Evolutionary conservation across 2,329 filamentous ascomycete genomes (phyloP).

Genomic region (Aureobasidium leucospermi): DNA sequence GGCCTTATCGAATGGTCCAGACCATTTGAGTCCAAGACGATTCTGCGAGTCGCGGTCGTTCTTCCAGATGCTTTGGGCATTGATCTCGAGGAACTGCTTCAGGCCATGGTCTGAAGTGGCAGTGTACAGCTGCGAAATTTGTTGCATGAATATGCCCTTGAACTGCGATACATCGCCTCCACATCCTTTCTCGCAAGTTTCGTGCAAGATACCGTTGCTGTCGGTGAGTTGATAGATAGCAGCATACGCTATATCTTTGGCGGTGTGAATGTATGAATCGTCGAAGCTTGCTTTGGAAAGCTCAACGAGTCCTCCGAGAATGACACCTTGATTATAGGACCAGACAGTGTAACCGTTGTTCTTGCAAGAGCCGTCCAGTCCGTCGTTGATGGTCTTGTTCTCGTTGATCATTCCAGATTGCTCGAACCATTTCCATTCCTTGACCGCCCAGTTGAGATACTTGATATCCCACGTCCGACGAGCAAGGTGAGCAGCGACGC

Average conservation of each 20-base stretch:
- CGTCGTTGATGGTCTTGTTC: slow-evolving; percentile 46
- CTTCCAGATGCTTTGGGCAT: slow-evolving; percentile 58
- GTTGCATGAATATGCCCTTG: slow-evolving; percentile 65
- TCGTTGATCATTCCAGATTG: slow-evolving; percentile 41
- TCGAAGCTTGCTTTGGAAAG: slow-evolving; percentile 35
- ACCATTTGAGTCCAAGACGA: slow-evolving; percentile 52
- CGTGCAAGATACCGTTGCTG: slow-evolving; percentile 31
- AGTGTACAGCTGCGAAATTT: slow-evolving; percentile 50
- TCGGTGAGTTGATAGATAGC: slow-evolving; percentile 31
- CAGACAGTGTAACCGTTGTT: slow-evolving; percentile 35
- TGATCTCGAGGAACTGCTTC: slow-evolving; percentile 48
- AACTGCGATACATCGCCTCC: slow-evolving; percentile 45
- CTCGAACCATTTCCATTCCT: slow-evolving; percentile 45
- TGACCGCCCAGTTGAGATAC: slow-evolving; percentile 40
- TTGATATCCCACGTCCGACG: slow-evolving; percentile 34
- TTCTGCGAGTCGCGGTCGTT: slow-evolving; percentile 47
- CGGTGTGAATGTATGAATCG: slow-evolving; percentile 26
- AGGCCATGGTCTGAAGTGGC: slow-evolving; percentile 44
- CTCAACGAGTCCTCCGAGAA: slow-evolving; percentile 52
- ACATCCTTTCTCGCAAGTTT: slow-evolving; percentile 33
- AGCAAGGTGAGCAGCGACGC: slow-evolving; percentile 46
- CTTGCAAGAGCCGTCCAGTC: slow-evolving; percentile 40
- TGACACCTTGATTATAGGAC: slow-evolving; percentile 55
- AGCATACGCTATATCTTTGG: slow-evolving; percentile 30
- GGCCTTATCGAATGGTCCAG: slow-evolving; percentile 47